These are phyloP conservation scores for Senna siamea DNA, from an alignment of 306 rosid genomes.

Conservation along the genomic window DNA sequence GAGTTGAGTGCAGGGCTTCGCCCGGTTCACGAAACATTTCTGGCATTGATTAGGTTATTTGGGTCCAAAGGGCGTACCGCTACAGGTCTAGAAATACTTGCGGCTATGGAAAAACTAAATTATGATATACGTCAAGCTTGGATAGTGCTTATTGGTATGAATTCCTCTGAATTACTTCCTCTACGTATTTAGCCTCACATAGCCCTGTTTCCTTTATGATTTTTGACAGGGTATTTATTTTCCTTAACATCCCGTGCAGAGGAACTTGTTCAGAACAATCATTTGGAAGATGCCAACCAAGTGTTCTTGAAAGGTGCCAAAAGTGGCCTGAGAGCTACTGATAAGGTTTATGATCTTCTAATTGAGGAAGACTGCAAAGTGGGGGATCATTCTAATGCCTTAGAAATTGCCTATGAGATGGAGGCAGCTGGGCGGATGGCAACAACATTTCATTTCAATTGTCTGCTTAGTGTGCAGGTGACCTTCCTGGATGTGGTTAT, in stretches of 20 bases:
- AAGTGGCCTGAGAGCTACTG: conserved; percentile 70
- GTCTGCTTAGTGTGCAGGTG: conserved; percentile 95
- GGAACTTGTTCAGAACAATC: conserved; percentile 69
- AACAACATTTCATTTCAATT: conserved; percentile 90
- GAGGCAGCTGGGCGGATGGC: conserved; percentile 99
- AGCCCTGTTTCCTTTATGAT: neutral
- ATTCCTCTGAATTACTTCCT: neutral
- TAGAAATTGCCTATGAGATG: conserved; percentile 82
- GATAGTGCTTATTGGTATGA: conserved; percentile 72
- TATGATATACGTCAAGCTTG: conserved; percentile 91
- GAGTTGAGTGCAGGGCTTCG: conserved; percentile 87
- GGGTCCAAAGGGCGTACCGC: conserved; percentile 72
- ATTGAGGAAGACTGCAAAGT: conserved; percentile 71
- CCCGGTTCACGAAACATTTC: conserved; percentile 87
- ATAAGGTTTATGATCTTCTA: conserved; percentile 65
- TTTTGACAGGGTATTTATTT: neutral
- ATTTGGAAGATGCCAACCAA: conserved; percentile 81
- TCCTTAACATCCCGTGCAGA: conserved; percentile 46
- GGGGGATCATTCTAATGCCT: conserved; percentile 75
- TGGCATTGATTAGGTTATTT: conserved; percentile 75
- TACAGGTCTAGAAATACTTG: conserved; percentile 77
- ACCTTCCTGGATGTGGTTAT: conserved; percentile 32
- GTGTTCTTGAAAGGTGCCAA: conserved; percentile 82
- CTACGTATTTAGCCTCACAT: neutral
- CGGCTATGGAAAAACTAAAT: conserved; percentile 80